Percentiles rank a stretch among this genome's conserved stretches.
These are phyloP conservation scores for Sphaerulina vaccinii DNA, from an alignment of 2,329 filamentous ascomycete genomes.

Conservation along the genomic window DNA sequence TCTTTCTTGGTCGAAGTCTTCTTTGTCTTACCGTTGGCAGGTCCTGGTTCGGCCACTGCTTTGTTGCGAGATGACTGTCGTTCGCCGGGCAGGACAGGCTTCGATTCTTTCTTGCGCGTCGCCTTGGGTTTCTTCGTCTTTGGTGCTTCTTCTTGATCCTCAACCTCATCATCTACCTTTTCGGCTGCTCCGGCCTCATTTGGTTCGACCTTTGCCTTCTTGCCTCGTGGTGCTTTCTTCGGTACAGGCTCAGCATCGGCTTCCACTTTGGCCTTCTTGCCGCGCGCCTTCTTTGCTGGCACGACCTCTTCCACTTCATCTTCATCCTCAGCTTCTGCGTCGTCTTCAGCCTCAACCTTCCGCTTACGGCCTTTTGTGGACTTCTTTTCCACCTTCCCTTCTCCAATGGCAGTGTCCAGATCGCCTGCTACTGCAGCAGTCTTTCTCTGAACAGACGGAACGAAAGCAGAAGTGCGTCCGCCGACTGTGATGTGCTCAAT, in stretches of 20 bases:
- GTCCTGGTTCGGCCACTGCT: not conserved
- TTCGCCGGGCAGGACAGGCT: constrained; percentile 6
- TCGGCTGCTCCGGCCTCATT: constrained; percentile 13
- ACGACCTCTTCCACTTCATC: constrained; percentile 28
- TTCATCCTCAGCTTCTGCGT: constrained; percentile 23
- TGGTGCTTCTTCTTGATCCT: constrained; percentile 12
- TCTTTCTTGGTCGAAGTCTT: constrained; percentile 24
- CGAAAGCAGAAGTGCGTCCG: constrained; percentile 85
- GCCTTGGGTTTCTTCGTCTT: constrained; percentile 17
- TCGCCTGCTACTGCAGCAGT: constrained; percentile 59
- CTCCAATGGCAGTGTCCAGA: constrained; percentile 25
- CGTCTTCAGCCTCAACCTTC: constrained; percentile 34
- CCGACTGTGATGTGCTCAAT: constrained; percentile 86
- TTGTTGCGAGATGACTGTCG: constrained; percentile 8
- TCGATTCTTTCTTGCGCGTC: constrained; percentile 19
- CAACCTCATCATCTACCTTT: constrained; percentile 18
- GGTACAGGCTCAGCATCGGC: not conserved
- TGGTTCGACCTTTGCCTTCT: not conserved
- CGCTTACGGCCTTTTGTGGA: constrained; percentile 37
- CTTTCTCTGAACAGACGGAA: constrained; percentile 85
- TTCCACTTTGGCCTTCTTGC: constrained; percentile 19
- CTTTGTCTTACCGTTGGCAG: constrained; percentile 5
- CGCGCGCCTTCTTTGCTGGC: constrained; percentile 26
- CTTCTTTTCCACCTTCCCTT: constrained; percentile 24
- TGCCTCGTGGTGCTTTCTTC: constrained; percentile 4